Evolutionary conservation across 1,284 basidiomycete species (phyloP).

Genomic region (Peniophora sp.): DNA sequence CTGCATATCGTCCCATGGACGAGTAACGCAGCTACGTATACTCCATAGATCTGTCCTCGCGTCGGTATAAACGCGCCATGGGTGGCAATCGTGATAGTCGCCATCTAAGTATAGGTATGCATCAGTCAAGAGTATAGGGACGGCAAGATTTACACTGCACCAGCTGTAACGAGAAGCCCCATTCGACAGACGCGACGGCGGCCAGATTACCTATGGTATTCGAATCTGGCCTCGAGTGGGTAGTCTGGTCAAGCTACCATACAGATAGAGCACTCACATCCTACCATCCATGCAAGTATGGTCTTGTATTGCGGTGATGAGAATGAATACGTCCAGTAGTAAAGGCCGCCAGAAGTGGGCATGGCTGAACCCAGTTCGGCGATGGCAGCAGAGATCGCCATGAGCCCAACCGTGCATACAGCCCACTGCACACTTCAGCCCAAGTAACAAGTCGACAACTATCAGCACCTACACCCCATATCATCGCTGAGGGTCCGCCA

Average conservation of each 20-base stretch:
- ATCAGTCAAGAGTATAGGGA: slow-evolving; percentile 3
- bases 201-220: slow-evolving; percentile 31
- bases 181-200: slow-evolving; percentile 32
- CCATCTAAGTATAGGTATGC: slow-evolving; percentile 3
- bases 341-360: neutral
- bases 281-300: slow-evolving; percentile 34
- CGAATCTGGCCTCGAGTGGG: slow-evolving; percentile 17
- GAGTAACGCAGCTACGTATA: slow-evolving; percentile 24
- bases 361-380: slow-evolving; percentile 9
- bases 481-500: slow-evolving; percentile 37
- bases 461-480: slow-evolving; percentile 31
- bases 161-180: slow-evolving; percentile 32
- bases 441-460: slow-evolving; percentile 2
- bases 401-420: slow-evolving; percentile 17
- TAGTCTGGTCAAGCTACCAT: no score
- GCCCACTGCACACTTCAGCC: slow-evolving; percentile 18
- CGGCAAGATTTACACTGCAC: slow-evolving; percentile 62
- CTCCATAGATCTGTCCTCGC: slow-evolving; percentile 20
- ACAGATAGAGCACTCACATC: slow-evolving; percentile 19
- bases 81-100: slow-evolving; percentile 19
- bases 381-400: neutral
- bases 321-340: slow-evolving; percentile 27
- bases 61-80: slow-evolving; percentile 21
- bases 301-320: slow-evolving; percentile 24
- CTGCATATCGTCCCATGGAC: slow-evolving; percentile 31